phyloP scores from a whole-genome alignment of 1,139 yeast genomes.

The Protomyces macrosporus region DNA sequence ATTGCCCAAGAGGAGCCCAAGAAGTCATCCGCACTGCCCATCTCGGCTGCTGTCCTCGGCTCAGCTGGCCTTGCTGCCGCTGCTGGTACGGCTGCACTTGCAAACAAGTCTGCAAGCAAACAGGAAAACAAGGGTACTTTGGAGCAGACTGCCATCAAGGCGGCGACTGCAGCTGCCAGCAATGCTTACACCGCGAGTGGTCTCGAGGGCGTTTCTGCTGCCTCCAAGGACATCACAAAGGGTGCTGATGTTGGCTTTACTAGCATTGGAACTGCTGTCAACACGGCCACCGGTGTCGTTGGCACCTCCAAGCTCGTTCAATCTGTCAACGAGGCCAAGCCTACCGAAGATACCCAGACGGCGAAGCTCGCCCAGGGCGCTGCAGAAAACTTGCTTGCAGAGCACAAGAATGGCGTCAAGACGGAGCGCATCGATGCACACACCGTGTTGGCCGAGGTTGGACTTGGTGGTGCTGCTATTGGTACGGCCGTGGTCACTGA shows the following conservation, averaged over 20 bases:
- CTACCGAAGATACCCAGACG: constrained; percentile 19
- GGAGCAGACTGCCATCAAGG: constrained; percentile 20
- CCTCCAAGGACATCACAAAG: background rate
- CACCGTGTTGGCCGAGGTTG: constrained; percentile 23
- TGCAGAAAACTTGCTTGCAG: constrained; percentile 1
- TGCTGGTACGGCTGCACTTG: background rate
- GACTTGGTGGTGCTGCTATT: constrained; percentile 21
- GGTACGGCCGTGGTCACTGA: constrained; percentile 24
- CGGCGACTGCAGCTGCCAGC: constrained; percentile 24
- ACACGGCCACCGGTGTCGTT: constrained; percentile 17
- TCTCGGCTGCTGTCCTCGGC: constrained; percentile 5
- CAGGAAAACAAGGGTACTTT: background rate
- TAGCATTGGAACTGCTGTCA: constrained; percentile 22
- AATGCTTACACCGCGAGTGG: constrained; percentile 22
- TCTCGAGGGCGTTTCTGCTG: constrained; percentile 1
- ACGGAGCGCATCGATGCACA: constrained; percentile 21
- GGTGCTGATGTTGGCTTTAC: constrained; percentile 16
- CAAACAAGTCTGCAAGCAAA: background rate
- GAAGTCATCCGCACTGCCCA: background rate
- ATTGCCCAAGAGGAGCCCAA: constrained; percentile 5
- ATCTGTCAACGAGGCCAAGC: background rate
- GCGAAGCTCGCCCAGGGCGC: constrained; percentile 9
- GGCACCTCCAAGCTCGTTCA: constrained; percentile 22
- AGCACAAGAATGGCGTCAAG: constrained; percentile 20
- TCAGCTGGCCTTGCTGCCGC: constrained; percentile 13